Evolutionary conservation across 352 stramenopile species (phyloP).

Genomic region (Pythium vanterpoolii): DNA sequence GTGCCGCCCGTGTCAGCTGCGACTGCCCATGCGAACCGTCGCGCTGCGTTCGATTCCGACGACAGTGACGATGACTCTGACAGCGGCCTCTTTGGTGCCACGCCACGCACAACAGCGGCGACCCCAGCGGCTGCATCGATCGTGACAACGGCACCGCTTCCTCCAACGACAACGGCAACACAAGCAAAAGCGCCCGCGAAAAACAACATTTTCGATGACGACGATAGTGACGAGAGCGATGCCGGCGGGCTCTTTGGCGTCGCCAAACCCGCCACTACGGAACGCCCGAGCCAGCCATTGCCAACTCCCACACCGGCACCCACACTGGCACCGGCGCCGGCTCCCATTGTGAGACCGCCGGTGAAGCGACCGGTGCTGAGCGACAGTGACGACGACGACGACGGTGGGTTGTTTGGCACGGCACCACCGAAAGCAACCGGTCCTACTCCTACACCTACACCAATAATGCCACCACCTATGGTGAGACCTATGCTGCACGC

Average conservation of each 20-base stretch:
- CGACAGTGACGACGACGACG: conserved; percentile 36
- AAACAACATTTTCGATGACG: conserved; percentile 49
- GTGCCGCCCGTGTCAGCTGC: neutral
- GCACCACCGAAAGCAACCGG: conserved; percentile 16
- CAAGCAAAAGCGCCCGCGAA: conserved; percentile 15
- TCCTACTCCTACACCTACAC: neutral
- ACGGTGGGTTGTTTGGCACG: conserved; percentile 37
- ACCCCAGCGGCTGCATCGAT: neutral
- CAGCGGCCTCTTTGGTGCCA: conserved; percentile 41
- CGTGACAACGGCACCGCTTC: conserved; percentile 7
- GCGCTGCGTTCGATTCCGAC: conserved; percentile 3
- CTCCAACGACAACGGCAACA: conserved; percentile 4
- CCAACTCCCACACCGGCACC: neutral
- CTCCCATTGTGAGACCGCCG: neutral
- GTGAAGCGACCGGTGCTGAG: conserved; percentile 12
- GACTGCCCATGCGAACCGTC: neutral
- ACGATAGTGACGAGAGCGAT: conserved; percentile 47
- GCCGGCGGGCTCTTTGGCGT: conserved; percentile 29
- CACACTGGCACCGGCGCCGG: neutral
- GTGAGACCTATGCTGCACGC: conserved; percentile 25
- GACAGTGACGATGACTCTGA: conserved; percentile 33
- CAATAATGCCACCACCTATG: conserved; percentile 9
- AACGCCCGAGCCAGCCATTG: conserved; percentile 1
- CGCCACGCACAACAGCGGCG: too few relatives aligned
- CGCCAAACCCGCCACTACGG: neutral